These are phyloP conservation scores for Mortierella sp. DNA, from an alignment of 371 early-diverging fungal genomes.

Conservation along the genomic window DNA sequence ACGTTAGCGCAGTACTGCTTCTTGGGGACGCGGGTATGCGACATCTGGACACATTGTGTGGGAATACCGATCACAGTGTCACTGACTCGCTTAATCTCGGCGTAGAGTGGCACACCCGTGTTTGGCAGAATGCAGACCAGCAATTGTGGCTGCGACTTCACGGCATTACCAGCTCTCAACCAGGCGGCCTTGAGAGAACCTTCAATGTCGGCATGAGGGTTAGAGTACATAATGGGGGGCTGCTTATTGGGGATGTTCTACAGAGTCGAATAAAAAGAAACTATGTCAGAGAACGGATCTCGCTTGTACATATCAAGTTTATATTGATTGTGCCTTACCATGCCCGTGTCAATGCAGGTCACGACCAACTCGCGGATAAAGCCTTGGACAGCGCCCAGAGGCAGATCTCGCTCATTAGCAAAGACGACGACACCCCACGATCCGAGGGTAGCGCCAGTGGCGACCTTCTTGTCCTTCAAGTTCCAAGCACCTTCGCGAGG, in stretches of 20 bases:
- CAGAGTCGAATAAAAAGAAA: slow-evolving; percentile 78
- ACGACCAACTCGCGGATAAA: slow-evolving; percentile 67
- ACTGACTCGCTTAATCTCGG: slow-evolving; percentile 92
- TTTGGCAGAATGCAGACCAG: slow-evolving; percentile 87
- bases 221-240: slow-evolving; percentile 80
- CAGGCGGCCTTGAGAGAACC: slow-evolving; percentile 78
- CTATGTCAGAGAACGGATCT: no score
- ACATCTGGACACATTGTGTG: slow-evolving; percentile 92
- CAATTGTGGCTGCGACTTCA: slow-evolving; percentile 79
- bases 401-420: slow-evolving; percentile 48
- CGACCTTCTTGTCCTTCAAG: slow-evolving; percentile 85
- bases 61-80: slow-evolving; percentile 93
- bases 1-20: slow-evolving; percentile 74
- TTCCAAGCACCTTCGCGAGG: slow-evolving; percentile 95
- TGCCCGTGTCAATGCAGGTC: slow-evolving; percentile 70
- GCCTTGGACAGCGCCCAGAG: slow-evolving; percentile 52
- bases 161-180: slow-evolving; percentile 72
- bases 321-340: slow-evolving; percentile 62
- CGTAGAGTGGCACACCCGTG: slow-evolving; percentile 88
- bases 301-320: no score
- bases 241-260: slow-evolving; percentile 69
- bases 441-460: slow-evolving; percentile 79
- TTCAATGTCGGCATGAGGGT: slow-evolving; percentile 76
- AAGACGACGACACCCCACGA: slow-evolving; percentile 87
- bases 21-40: slow-evolving; percentile 73